A percentile compares a stretch with the other conserved stretches of the same genome.
These are phyloP conservation scores for Pseudozyma flocculosa DNA, from an alignment of 1,284 basidiomycete species.

Conservation along the genomic window DNA sequence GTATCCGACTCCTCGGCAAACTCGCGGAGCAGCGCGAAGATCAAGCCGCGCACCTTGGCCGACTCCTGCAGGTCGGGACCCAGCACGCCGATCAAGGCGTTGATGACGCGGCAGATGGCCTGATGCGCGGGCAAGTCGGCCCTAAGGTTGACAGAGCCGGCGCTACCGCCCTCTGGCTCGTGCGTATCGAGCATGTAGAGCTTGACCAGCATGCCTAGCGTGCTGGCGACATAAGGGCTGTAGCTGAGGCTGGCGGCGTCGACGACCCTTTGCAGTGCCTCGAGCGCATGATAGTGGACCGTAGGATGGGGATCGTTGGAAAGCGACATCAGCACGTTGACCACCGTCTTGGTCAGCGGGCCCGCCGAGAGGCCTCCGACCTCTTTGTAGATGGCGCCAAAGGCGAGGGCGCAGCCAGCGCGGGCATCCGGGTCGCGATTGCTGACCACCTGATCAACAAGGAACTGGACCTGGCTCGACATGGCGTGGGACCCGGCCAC, in stretches of 20 bases:
- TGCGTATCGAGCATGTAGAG: slow-evolving; percentile 88
- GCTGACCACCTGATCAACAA: slow-evolving; percentile 93
- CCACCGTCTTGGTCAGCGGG: slow-evolving; percentile 90
- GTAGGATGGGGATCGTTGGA: slow-evolving; percentile 94
- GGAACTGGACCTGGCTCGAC: slow-evolving; percentile 81
- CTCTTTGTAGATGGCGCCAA: slow-evolving; percentile 88
- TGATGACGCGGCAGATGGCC: slow-evolving; percentile 84
- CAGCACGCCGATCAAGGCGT: slow-evolving; percentile 87
- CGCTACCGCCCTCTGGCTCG: slow-evolving; percentile 86
- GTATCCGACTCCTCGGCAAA: slow-evolving; percentile 81
- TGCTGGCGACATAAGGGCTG: slow-evolving; percentile 81
- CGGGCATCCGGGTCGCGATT: slow-evolving; percentile 91
- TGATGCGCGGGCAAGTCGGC: slow-evolving; percentile 90
- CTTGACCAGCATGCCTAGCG: slow-evolving; percentile 86
- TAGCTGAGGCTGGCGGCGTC: slow-evolving; percentile 90
- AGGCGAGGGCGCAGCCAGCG: slow-evolving; percentile 88
- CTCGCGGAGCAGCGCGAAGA: slow-evolving; percentile 81
- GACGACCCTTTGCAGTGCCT: slow-evolving; percentile 81
- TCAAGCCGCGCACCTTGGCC: slow-evolving; percentile 71
- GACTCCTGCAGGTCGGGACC: slow-evolving; percentile 95
- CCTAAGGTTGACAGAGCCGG: slow-evolving; percentile 74
- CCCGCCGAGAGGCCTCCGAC: slow-evolving; percentile 92
- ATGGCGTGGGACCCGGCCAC: slow-evolving; percentile 83
- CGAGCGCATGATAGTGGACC: slow-evolving; percentile 90
- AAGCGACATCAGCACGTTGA: slow-evolving; percentile 92